phyloP scores from a whole-genome alignment of 2,329 filamentous ascomycete genomes.

The Neofusicoccum parvum region DNA sequence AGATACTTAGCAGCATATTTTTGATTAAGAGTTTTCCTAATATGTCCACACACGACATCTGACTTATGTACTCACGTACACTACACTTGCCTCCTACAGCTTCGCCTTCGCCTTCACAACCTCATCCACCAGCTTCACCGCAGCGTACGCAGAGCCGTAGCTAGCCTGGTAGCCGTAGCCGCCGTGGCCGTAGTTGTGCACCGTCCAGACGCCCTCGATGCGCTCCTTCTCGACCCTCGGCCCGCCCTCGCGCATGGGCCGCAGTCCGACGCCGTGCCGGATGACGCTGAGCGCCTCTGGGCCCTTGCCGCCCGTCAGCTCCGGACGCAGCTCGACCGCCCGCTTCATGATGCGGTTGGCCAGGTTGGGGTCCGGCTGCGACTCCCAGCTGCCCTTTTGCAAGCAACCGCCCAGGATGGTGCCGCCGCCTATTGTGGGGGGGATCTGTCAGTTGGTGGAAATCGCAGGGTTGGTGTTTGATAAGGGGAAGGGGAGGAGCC shows the following conservation, averaged over 20 bases:
- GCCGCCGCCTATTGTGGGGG: slow-evolving; percentile 61
- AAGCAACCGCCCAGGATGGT: slow-evolving; percentile 87
- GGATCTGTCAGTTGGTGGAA: background rate
- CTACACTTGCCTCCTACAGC: slow-evolving; percentile 25
- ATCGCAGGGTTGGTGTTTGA: slow-evolving; percentile 4
- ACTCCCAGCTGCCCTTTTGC: slow-evolving; percentile 77
- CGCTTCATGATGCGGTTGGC: slow-evolving; percentile 83
- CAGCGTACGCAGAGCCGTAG: slow-evolving; percentile 47
- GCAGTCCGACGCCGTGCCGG: slow-evolving; percentile 78
- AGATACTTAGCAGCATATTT: no score
- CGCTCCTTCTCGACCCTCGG: slow-evolving; percentile 74
- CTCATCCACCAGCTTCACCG: slow-evolving; percentile 40
- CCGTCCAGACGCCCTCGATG: slow-evolving; percentile 55
- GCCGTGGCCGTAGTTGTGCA: slow-evolving; percentile 80
- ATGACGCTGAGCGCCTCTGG: slow-evolving; percentile 74
- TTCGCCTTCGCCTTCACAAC: slow-evolving; percentile 30
- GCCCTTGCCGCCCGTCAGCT: slow-evolving; percentile 66
- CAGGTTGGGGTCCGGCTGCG: slow-evolving; percentile 75
- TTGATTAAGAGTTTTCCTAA: no score
- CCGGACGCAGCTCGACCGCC: slow-evolving; percentile 65
- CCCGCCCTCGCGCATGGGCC: slow-evolving; percentile 73
- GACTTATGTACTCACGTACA: background rate
- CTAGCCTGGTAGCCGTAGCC: slow-evolving; percentile 70
- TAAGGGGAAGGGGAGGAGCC: slow-evolving; percentile 25
- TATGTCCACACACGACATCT: background rate